Evolutionary conservation across 2,329 filamentous ascomycete genomes (phyloP).

Genomic region (Botrytis sinoallii): DNA sequence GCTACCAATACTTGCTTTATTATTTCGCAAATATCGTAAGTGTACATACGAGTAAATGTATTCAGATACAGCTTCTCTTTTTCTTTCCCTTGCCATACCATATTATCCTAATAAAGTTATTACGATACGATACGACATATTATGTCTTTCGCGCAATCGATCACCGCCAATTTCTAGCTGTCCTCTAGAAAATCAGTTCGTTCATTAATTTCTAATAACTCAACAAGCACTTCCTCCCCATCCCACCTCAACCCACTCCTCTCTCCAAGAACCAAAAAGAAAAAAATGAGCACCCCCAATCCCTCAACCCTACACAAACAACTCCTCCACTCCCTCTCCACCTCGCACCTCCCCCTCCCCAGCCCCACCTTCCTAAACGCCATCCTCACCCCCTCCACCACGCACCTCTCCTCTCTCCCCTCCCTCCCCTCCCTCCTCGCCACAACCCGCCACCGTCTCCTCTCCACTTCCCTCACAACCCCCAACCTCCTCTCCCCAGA

Average conservation of each 20-base stretch:
- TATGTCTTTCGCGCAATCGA: neutral
- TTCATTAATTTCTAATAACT: neutral
- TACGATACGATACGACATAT: neutral
- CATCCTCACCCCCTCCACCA: neutral
- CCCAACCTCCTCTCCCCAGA: constrained; percentile 50
- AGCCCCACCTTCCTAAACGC: neutral
- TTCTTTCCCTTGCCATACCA: neutral
- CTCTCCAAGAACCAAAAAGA: neutral
- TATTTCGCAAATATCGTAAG: neutral
- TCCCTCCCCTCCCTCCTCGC: constrained; percentile 55
- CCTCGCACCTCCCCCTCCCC: neutral
- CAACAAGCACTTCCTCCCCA: neutral
- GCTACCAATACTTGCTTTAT: neutral
- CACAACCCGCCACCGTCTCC: constrained; percentile 75
- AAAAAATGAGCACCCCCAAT: neutral
- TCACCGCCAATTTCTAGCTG: neutral
- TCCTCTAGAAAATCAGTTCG: neutral
- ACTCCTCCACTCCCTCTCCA: neutral
- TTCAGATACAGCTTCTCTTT: too few species aligned
- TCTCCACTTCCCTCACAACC: constrained; percentile 71
- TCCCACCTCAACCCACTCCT: too few species aligned
- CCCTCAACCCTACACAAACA: neutral
- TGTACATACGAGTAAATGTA: neutral
- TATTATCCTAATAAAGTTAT: neutral
- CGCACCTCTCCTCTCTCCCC: constrained; percentile 1